Conservation (phyloP, 2,329 filamentous ascomycete species). For the Truncatella angustata region DNA sequence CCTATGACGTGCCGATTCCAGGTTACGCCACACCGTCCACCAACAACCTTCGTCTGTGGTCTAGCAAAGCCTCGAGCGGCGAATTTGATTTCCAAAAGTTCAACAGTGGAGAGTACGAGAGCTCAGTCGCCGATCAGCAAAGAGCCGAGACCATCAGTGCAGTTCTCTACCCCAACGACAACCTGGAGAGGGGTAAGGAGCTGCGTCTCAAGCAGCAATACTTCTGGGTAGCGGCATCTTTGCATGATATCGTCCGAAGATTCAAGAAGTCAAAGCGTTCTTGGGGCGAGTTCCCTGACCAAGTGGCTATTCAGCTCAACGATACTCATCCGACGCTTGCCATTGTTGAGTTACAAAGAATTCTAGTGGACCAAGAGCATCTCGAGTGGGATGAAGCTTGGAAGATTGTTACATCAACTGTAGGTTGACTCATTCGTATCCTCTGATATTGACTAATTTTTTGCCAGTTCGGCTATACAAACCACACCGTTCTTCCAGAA, state of each 20-base stretch:
- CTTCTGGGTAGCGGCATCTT: constrained; percentile 97
- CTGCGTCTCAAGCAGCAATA: constrained; percentile 98
- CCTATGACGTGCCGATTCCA: constrained; percentile 90
- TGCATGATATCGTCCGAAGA: constrained; percentile 92
- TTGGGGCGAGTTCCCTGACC: constrained; percentile 90
- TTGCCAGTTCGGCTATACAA: constrained; percentile 84
- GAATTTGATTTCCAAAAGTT: constrained; percentile 99
- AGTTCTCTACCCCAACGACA: constrained; percentile 96
- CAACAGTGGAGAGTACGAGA: constrained; percentile 97
- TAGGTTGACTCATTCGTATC: constrained; percentile 36
- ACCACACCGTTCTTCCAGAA: constrained; percentile 96
- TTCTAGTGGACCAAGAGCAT: constrained; percentile 84
- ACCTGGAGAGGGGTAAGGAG: constrained; percentile 94
- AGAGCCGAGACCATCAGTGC: constrained; percentile 98
- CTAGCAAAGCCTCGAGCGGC: constrained; percentile 92
- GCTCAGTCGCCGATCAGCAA: constrained; percentile 96
- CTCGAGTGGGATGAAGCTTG: constrained; percentile 93
- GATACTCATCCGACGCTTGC: constrained; percentile 96
- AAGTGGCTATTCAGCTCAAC: constrained; percentile 96
- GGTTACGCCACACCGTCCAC: constrained; percentile 87
- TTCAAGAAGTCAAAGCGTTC: constrained; percentile 96
- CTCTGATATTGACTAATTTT: constrained; percentile 13
- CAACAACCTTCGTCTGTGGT: constrained; percentile 97
- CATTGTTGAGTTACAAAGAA: constrained; percentile 92
- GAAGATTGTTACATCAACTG: constrained; percentile 70